phyloP scores from a whole-genome alignment of 441 rosid genomes.

The Populus trichocarpa region DNA sequence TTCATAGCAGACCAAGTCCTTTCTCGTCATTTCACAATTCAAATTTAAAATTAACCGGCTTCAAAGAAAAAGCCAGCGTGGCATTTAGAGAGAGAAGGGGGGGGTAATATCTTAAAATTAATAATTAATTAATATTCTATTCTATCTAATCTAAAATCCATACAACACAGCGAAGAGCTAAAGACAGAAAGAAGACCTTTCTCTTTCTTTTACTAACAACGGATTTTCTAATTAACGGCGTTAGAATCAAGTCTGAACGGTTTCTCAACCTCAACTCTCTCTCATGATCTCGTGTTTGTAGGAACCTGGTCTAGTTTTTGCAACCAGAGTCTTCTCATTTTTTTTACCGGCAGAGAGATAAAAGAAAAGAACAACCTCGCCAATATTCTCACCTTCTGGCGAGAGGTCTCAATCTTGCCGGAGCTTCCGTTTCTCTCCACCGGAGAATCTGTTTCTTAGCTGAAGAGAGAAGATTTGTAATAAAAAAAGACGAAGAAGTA shows the following conservation, averaged over 20 bases:
- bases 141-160: neutral
- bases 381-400: conserved; percentile 35
- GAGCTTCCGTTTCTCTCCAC: conserved; percentile 25
- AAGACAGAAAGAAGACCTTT: neutral
- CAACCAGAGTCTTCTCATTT: conserved; percentile 2
- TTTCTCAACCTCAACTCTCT: neutral
- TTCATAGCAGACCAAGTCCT: neutral
- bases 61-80: conserved; percentile 10
- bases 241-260: conserved; percentile 28
- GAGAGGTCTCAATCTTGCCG: conserved; percentile 42
- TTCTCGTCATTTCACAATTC: neutral
- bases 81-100: neutral
- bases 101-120: neutral
- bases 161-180: neutral
- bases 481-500: neutral
- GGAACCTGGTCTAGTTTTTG: conserved; percentile 22
- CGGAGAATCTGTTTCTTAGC: conserved; percentile 17
- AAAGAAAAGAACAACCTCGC: neutral
- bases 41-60: neutral
- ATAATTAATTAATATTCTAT: too few relatives aligned
- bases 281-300: conserved; percentile 26
- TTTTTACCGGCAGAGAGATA: neutral
- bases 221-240: conserved; percentile 28
- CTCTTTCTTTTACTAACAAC: conserved; percentile 3
- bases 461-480: neutral